A percentile compares a stretch with the other conserved stretches of the same genome.
Evolutionary conservation across 2,329 filamentous ascomycete genomes (phyloP).

Genomic region (Furcasterigmium furcatum): DNA sequence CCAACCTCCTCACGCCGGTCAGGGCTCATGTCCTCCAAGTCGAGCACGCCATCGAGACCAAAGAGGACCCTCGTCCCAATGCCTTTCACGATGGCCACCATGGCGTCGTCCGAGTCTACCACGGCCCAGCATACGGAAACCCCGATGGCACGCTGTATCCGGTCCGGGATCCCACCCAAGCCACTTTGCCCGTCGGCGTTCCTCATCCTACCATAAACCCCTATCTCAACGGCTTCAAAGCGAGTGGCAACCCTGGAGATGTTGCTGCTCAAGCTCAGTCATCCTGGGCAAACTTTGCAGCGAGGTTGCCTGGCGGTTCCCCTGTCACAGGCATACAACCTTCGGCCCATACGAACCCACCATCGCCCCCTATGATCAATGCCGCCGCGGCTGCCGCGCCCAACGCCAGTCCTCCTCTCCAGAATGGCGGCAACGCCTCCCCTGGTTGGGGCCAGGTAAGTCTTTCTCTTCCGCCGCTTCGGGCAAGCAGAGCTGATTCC

Average conservation of each 20-base stretch:
- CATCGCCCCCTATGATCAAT: too few relatives aligned
- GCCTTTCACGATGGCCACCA: constrained; percentile 54
- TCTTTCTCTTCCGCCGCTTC: too few relatives aligned
- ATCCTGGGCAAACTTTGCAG: too few relatives aligned
- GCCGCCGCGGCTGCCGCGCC: too few relatives aligned
- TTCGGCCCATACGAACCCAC: too few relatives aligned
- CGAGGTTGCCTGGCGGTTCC: too few relatives aligned
- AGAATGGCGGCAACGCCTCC: neutral
- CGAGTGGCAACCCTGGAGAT: constrained; percentile 12
- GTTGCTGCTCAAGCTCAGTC: too few relatives aligned
- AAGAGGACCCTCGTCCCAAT: constrained; percentile 54
- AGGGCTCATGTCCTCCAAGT: constrained; percentile 48
- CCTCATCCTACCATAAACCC: constrained; percentile 40
- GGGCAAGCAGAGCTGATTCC: too few relatives aligned
- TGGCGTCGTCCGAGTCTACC: constrained; percentile 53
- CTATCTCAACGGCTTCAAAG: constrained; percentile 35
- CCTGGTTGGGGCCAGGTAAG: neutral
- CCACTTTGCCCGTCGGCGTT: constrained; percentile 35
- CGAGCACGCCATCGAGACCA: constrained; percentile 51
- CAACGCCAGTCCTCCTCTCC: too few relatives aligned
- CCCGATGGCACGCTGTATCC: constrained; percentile 45
- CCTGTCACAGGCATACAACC: too few relatives aligned
- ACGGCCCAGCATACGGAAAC: constrained; percentile 53
- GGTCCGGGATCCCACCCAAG: constrained; percentile 22
- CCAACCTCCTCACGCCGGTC: constrained; percentile 44